Evolutionary conservation across 495 filamentous ascomycete species (phyloP).

Genomic region (Penicillium soppii): DNA sequence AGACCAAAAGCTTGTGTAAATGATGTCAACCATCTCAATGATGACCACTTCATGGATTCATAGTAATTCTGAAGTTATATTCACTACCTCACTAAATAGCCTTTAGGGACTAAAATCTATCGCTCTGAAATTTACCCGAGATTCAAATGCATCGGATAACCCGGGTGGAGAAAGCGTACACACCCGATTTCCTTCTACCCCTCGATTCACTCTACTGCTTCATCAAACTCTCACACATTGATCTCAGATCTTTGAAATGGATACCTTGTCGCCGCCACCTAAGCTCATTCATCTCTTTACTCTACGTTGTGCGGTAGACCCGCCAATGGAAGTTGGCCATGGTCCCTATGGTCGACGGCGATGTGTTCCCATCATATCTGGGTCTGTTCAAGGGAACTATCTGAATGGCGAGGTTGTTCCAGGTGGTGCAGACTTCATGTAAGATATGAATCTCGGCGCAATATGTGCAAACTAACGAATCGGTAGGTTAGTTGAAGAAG

Average conservation of each 20-base stretch:
- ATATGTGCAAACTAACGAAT: not conserved
- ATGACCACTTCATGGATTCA: too few relatives aligned
- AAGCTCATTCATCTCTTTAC: slow-evolving; percentile 31
- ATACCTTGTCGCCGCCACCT: slow-evolving; percentile 24
- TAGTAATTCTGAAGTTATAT: too few relatives aligned
- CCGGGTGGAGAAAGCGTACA: not conserved
- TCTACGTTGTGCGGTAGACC: slow-evolving; percentile 26
- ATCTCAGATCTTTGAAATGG: slow-evolving; percentile 5
- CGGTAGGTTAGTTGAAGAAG: slow-evolving; percentile 26
- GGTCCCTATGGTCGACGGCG: slow-evolving; percentile 31
- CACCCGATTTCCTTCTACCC: not conserved
- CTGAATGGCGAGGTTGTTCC: slow-evolving; percentile 29
- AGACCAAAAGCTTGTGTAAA: too few relatives aligned
- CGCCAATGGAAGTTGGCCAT: slow-evolving; percentile 30
- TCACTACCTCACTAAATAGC: too few relatives aligned
- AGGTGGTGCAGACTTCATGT: slow-evolving; percentile 35
- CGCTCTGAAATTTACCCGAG: not conserved
- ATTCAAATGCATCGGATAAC: not conserved
- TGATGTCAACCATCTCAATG: too few relatives aligned
- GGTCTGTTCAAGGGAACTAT: slow-evolving; percentile 22
- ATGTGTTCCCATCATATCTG: slow-evolving; percentile 29
- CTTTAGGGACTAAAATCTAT: too few relatives aligned
- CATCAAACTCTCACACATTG: not conserved
- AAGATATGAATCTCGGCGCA: not conserved
- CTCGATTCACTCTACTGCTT: not conserved